These are phyloP conservation scores for Artemisia princeps DNA, from an alignment of 140 eudicot species.

Conservation along the genomic window DNA sequence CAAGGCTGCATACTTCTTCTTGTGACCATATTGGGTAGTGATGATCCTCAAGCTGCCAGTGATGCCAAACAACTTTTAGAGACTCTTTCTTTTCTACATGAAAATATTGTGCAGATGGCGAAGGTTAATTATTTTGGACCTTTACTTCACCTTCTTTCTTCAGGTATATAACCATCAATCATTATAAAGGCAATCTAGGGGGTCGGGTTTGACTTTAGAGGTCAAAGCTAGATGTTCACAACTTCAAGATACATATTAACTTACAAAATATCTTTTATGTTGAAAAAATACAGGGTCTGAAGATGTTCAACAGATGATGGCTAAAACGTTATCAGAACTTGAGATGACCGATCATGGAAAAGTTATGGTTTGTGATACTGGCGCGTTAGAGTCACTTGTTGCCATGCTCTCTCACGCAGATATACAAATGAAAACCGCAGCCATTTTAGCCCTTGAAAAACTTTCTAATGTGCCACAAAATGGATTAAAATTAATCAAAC, in stretches of 20 bases:
- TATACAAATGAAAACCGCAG: constrained; percentile 34
- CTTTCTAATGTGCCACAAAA: constrained; percentile 42
- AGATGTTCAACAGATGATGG: constrained; percentile 32
- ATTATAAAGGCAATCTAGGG: not conserved
- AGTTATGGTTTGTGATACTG: constrained; percentile 31
- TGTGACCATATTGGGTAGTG: constrained; percentile 36
- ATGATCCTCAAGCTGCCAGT: constrained; percentile 43
- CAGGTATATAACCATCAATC: constrained; percentile 33
- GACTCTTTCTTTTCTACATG: constrained; percentile 36
- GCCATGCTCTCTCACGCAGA: constrained; percentile 32
- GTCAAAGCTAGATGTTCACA: not conserved
- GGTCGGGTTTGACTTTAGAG: constrained; percentile 12
- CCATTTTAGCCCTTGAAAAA: constrained; percentile 39
- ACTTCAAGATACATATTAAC: not conserved
- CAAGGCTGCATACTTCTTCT: constrained; percentile 57
- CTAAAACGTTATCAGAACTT: constrained; percentile 40
- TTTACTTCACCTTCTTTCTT: constrained; percentile 37
- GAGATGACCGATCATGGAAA: constrained; percentile 46
- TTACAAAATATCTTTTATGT: not conserved
- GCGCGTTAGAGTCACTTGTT: constrained; percentile 37
- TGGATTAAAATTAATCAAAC: constrained; percentile 37
- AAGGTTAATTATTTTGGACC: constrained; percentile 49
- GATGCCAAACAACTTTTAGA: constrained; percentile 43
- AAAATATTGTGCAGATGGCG: constrained; percentile 53
- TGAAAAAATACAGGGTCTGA: constrained; percentile 33